A percentile compares a stretch with the other conserved stretches of the same genome.
phyloP scores from a whole-genome alignment of 371 early-diverging fungal genomes.

The Dinochytrium kinnereticum region DNA sequence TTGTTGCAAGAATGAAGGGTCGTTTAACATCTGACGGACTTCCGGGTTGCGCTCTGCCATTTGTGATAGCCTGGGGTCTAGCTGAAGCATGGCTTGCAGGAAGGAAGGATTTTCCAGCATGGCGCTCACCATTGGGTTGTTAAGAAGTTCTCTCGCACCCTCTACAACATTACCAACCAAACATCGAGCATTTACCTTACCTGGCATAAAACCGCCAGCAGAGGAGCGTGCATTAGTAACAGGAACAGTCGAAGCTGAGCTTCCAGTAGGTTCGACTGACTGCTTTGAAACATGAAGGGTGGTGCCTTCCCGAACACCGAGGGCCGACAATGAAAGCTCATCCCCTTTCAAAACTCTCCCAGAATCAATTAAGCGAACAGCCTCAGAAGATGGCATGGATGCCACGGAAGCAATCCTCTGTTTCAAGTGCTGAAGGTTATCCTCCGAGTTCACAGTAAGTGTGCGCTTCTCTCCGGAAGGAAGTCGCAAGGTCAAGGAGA shows the following conservation, averaged over 20 bases:
- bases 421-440: slow-evolving; percentile 26
- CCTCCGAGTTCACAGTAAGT: slow-evolving; percentile 24
- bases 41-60: slow-evolving; percentile 45
- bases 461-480: slow-evolving; percentile 27
- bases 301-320: slow-evolving; percentile 31
- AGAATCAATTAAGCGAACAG: slow-evolving; percentile 39
- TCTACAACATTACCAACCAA: not conserved
- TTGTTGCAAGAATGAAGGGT: slow-evolving; percentile 37
- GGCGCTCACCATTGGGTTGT: slow-evolving; percentile 42
- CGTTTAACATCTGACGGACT: slow-evolving; percentile 27
- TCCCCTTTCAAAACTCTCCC: slow-evolving; percentile 48
- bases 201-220: slow-evolving; percentile 2
- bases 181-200: not conserved
- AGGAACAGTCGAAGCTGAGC: slow-evolving; percentile 15
- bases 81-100: slow-evolving; percentile 41
- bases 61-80: slow-evolving; percentile 44
- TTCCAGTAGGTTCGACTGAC: slow-evolving; percentile 16
- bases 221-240: slow-evolving; percentile 2
- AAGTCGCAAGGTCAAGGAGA: slow-evolving; percentile 10
- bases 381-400: slow-evolving; percentile 16
- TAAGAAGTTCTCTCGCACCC: slow-evolving; percentile 25
- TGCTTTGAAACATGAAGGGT: slow-evolving; percentile 33
- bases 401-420: slow-evolving; percentile 18
- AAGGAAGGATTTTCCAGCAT: slow-evolving; percentile 41
- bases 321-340: slow-evolving; percentile 22